Conservation (phyloP, 768 basidiomycete genomes). For the Clitopilus passeckerianus region DNA sequence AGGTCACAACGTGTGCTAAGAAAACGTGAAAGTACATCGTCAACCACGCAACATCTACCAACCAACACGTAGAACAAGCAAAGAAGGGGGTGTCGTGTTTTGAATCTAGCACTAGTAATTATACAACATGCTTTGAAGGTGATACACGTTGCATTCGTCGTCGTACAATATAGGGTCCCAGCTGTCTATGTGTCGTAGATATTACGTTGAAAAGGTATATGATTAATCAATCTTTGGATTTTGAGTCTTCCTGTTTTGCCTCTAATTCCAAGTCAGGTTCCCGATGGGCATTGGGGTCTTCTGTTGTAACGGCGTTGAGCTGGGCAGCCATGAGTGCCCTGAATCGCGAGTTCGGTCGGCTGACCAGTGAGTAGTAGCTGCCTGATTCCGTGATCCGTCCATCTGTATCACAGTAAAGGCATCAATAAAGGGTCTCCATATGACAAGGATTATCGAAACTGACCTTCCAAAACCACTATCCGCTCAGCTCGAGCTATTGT, state of each 20-base stretch:
- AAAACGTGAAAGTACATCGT: background rate
- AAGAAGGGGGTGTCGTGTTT: background rate
- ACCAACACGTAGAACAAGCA: background rate
- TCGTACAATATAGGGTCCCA: background rate
- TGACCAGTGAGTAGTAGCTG: slow-evolving; percentile 71
- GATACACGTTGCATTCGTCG: background rate
- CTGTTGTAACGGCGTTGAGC: slow-evolving; percentile 45
- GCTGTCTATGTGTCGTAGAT: too few species aligned
- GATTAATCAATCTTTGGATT: too few species aligned
- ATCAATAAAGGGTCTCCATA: background rate
- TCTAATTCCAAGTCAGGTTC: background rate
- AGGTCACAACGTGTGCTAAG: background rate
- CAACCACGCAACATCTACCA: too few species aligned
- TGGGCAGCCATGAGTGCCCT: slow-evolving; percentile 88
- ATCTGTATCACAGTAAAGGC: slow-evolving; percentile 28
- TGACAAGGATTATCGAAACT: slow-evolving; percentile 5
- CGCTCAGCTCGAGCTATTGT: slow-evolving; percentile 88
- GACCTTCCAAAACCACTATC: slow-evolving; percentile 86
- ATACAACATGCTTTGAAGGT: background rate
- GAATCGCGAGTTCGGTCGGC: slow-evolving; percentile 71
- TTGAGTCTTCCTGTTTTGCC: background rate
- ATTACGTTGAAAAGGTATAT: too few species aligned
- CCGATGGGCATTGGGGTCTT: slow-evolving; percentile 3
- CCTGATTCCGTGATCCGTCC: slow-evolving; percentile 82
- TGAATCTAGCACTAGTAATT: background rate